phyloP scores from a whole-genome alignment of 768 basidiomycete species.

The Hericium rajendrae region DNA sequence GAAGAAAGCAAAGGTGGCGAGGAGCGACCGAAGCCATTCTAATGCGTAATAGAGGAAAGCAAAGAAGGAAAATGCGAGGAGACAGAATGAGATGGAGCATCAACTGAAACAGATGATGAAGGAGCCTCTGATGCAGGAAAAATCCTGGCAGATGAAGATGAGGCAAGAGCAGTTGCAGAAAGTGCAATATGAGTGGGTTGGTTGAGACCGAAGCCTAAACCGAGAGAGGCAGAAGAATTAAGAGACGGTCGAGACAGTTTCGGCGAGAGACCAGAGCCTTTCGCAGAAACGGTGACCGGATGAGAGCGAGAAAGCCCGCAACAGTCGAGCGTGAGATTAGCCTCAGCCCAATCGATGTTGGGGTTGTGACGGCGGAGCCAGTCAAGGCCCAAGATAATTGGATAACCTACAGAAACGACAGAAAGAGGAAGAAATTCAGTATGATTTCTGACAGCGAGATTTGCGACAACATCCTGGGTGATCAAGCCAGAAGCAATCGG shows the following conservation, averaged over 20 bases:
- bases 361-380: constrained; percentile 16
- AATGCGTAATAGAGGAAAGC: too few species aligned
- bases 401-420: neutral
- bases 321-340: neutral
- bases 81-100: too few species aligned
- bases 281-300: neutral
- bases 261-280: constrained; percentile 10
- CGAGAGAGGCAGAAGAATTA: too few species aligned
- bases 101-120: too few species aligned
- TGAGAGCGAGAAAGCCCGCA: constrained; percentile 11
- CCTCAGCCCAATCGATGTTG: constrained; percentile 11
- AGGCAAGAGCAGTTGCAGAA: too few species aligned
- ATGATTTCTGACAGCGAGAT: neutral
- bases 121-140: too few species aligned
- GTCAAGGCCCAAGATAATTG: constrained; percentile 11
- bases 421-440: neutral
- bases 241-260: neutral
- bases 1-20: too few species aligned
- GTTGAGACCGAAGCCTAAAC: too few species aligned
- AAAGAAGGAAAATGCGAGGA: too few species aligned
- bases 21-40: too few species aligned
- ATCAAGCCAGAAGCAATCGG: neutral
- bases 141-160: too few species aligned
- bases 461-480: neutral
- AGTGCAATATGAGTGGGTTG: too few species aligned